phyloP scores from a whole-genome alignment of 1,284 basidiomycete genomes.

The Ganoderma leucocontextum region DNA sequence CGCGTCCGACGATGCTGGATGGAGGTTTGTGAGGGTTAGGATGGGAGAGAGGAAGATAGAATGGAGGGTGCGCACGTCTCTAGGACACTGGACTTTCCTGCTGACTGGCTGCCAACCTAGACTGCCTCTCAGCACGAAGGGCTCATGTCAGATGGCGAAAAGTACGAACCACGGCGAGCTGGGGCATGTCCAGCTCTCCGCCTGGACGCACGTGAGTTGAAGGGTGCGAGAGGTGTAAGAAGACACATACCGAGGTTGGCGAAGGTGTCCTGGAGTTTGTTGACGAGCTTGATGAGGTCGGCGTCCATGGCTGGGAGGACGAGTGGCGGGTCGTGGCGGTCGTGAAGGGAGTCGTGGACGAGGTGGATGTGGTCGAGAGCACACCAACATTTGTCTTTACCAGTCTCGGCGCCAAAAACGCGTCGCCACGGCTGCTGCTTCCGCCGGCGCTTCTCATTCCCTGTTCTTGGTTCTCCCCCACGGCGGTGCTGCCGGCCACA shows the following conservation, averaged over 20 bases:
- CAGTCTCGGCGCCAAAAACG: slow-evolving; percentile 29
- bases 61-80: slow-evolving; percentile 69
- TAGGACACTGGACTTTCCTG: slow-evolving; percentile 87
- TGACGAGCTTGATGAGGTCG: slow-evolving; percentile 95
- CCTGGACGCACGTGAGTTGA: slow-evolving; percentile 52
- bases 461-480: slow-evolving; percentile 8
- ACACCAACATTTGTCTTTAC: background rate
- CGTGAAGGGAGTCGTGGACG: slow-evolving; percentile 23
- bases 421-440: slow-evolving; percentile 33
- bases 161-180: slow-evolving; percentile 73
- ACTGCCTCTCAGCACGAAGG: background rate
- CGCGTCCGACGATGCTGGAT: slow-evolving; percentile 88
- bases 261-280: slow-evolving; percentile 93
- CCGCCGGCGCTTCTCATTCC: slow-evolving; percentile 7
- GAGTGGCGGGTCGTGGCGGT: slow-evolving; percentile 27
- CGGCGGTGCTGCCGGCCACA: slow-evolving; percentile 3
- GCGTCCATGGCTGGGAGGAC: slow-evolving; percentile 75
- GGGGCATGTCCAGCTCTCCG: slow-evolving; percentile 88
- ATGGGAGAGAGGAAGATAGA: slow-evolving; percentile 19
- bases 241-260: slow-evolving; percentile 73
- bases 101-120: slow-evolving; percentile 87
- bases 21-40: background rate
- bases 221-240: slow-evolving; percentile 17
- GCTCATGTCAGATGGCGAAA: background rate
- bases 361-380: slow-evolving; percentile 12